These are phyloP conservation scores for Digitaria exilis DNA, from an alignment of 202 grass and related monocot genomes.

Conservation along the genomic window DNA sequence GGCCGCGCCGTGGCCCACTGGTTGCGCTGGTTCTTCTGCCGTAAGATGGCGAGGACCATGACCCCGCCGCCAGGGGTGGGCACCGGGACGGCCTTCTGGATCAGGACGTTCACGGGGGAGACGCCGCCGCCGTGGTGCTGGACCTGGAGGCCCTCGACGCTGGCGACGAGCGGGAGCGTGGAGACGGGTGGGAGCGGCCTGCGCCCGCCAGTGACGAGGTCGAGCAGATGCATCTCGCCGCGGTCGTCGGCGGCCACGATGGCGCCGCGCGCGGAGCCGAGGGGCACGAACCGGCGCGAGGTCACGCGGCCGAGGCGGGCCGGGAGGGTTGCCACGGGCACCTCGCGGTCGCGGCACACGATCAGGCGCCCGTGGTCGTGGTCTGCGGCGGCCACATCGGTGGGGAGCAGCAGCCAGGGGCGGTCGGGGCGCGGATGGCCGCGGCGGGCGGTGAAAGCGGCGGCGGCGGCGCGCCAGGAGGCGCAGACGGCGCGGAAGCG, in stretches of 20 bases:
- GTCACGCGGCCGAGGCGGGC: too few species aligned
- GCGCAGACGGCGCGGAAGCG: constrained; percentile 47
- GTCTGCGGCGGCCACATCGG: background rate
- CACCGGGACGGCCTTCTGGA: constrained; percentile 47
- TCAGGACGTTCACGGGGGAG: background rate
- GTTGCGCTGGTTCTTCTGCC: constrained; percentile 23
- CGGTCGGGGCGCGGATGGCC: constrained; percentile 38
- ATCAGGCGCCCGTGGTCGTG: too few species aligned
- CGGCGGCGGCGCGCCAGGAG: constrained; percentile 43
- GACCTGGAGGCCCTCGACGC: too few species aligned
- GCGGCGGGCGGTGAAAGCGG: constrained; percentile 12
- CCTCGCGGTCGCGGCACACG: too few species aligned
- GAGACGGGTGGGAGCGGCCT: constrained; percentile 18
- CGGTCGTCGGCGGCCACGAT: too few species aligned
- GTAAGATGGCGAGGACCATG: constrained; percentile 41
- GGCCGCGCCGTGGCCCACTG: constrained; percentile 48
- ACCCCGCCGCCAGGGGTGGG: constrained; percentile 33
- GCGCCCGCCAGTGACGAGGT: background rate
- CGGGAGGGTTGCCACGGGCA: too few species aligned
- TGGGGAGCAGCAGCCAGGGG: constrained; percentile 51
- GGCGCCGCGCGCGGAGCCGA: too few species aligned
- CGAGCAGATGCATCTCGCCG: too few species aligned
- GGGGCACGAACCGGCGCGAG: too few species aligned
- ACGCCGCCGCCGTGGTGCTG: too few species aligned
- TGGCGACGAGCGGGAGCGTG: too few species aligned